A percentile compares a stretch with the other conserved stretches of the same genome.
Evolutionary conservation across 2,329 filamentous ascomycete species (phyloP).

Genomic region (Phialemoniopsis sp.): DNA sequence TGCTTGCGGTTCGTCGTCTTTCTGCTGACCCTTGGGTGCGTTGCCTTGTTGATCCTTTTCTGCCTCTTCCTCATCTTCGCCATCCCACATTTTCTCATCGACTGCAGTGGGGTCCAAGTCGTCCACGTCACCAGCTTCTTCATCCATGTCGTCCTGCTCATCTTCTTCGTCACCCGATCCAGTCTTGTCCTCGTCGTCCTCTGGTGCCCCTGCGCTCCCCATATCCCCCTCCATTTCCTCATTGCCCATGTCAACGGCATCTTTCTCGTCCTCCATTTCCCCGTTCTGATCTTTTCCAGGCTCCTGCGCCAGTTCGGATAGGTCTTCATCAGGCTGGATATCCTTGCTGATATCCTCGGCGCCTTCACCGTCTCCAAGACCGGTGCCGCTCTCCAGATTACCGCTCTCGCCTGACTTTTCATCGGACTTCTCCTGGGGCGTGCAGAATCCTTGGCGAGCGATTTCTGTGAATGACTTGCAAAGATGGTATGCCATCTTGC

Average conservation of each 20-base stretch:
- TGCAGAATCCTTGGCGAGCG: constrained; percentile 84
- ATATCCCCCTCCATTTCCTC: constrained; percentile 87
- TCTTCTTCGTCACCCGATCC: constrained; percentile 61
- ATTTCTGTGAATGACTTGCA: constrained; percentile 75
- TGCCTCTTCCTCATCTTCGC: constrained; percentile 71
- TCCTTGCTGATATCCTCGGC: constrained; percentile 98
- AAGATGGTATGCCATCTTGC: constrained; percentile 71
- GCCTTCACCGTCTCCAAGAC: constrained; percentile 90
- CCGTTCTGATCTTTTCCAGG: constrained; percentile 48
- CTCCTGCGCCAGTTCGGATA: constrained; percentile 87
- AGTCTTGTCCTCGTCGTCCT: constrained; percentile 56
- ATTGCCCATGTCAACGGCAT: constrained; percentile 88
- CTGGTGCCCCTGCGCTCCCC: constrained; percentile 58
- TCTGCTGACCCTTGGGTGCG: constrained; percentile 64
- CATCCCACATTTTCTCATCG: constrained; percentile 99
- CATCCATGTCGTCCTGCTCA: constrained; percentile 74
- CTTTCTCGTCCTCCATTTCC: constrained; percentile 75
- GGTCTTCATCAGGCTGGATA: constrained; percentile 86
- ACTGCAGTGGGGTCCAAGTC: constrained; percentile 85
- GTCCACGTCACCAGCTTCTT: constrained; percentile 87
- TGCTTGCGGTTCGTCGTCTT: constrained; percentile 33
- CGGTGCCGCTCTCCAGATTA: constrained; percentile 85
- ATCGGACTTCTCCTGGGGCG: constrained; percentile 75
- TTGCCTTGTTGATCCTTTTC: constrained; percentile 80
- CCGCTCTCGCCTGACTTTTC: constrained; percentile 66